A percentile compares a stretch with the other conserved stretches of the same genome.
phyloP scores from a whole-genome alignment of 2,329 filamentous ascomycete species.

The Dactylonectria estremocensis region DNA sequence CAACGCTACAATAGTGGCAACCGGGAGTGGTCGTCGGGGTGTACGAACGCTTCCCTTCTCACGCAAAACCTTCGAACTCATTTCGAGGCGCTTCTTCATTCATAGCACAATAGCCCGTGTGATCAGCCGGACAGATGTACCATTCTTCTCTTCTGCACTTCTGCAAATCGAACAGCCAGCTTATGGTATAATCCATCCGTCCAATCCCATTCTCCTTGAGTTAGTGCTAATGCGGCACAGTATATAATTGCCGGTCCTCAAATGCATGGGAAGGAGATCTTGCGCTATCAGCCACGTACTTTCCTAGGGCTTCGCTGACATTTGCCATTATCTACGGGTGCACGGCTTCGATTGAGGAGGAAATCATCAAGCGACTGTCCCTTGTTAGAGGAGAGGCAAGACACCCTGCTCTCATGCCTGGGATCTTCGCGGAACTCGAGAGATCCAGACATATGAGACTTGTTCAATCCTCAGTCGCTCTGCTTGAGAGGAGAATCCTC shows the following conservation, averaged over 20 bases:
- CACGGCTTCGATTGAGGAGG: background rate
- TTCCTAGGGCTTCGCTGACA: slow-evolving; percentile 5
- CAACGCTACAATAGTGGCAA: background rate
- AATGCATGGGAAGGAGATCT: slow-evolving; percentile 27
- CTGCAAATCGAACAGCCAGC: background rate
- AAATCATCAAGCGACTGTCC: slow-evolving; percentile 12
- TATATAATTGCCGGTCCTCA: slow-evolving; percentile 27
- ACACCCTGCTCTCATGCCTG: slow-evolving; percentile 17
- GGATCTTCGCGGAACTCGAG: slow-evolving; percentile 22
- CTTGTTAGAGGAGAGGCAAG: background rate
- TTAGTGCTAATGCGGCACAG: background rate
- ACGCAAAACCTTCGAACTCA: background rate
- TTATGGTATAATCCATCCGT: background rate
- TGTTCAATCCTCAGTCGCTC: background rate
- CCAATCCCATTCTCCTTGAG: background rate
- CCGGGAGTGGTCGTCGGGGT: background rate
- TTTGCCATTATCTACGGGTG: slow-evolving; percentile 27
- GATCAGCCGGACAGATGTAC: slow-evolving; percentile 20
- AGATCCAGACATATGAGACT: slow-evolving; percentile 14
- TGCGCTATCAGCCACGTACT: slow-evolving; percentile 21
- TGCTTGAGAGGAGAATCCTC: background rate
- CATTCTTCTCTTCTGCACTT: slow-evolving; percentile 8
- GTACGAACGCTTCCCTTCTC: slow-evolving; percentile 19
- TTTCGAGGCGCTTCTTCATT: background rate
- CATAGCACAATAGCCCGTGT: slow-evolving; percentile 11